Base-by-base conservation (phyloP, 768 basidiomycete species). In the Stropharia rugosoannulata region DNA sequence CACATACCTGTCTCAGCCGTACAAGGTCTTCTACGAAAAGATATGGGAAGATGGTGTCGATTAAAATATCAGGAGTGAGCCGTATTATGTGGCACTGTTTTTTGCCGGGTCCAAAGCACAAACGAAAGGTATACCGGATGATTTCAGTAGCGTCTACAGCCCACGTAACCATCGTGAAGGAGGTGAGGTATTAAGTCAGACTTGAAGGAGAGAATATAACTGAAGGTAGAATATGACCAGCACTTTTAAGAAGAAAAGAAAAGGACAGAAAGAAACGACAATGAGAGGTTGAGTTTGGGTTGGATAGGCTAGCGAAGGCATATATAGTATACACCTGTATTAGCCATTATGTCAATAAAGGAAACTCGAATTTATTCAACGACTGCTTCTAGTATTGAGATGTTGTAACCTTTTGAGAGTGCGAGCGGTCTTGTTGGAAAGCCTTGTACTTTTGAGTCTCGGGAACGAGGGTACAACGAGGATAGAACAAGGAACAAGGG, bases 21-120 rank as follows among this genome's bases (percentile, higher is more conserved):
- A 81, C 62, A 29, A 83, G 69, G 52, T 83, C 80, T 55, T 83
- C 80, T 5, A 83, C 65, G 11, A 58, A 53, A 39, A 82, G 64
- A 57, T 73, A 65, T 1, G 67, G 66, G 58, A 80, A 76, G 46
- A 83, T 73, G 29, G 68, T 53, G 52, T 80, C 77, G 25, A 80
- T 61, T 35, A 74, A 71, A 36, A 80, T 64, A 61, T 80, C 80
- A 25, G 72, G 64, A 18, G 73, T 64, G 6, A 78, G 57, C 32
- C 67, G 66, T 39, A 70, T 64, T 54, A 75, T 52, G 37, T 48
- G 56, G 15, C 48, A 52, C 29, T 32, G 29, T 52, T 16, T 37
- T 27, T 40, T 39, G 10, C 16, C 29, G 13, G 36, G 59, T 39
- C 54, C 51, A 38, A 56, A 54, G 46, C 49, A 54, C 22, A 58